Percentiles rank a stretch among this genome's conserved stretches.
phyloP scores from a whole-genome alignment of 2,329 filamentous ascomycete genomes.

The Macrophomina pseudophaseolina region DNA sequence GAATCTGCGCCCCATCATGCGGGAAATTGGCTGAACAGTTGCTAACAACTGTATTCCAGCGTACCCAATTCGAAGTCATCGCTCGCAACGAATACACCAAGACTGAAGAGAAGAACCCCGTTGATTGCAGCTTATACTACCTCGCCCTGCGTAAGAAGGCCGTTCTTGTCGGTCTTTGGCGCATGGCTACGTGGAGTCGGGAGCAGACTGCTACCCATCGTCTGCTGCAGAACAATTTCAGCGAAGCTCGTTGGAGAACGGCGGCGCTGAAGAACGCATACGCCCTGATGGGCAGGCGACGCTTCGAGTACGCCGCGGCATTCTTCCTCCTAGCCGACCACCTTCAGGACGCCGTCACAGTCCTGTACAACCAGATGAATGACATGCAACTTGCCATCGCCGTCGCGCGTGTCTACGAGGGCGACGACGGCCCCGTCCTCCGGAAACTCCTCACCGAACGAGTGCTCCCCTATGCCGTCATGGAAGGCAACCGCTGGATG shows the following conservation, averaged over 20 bases:
- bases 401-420: slow-evolving; percentile 85
- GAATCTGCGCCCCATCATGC: not conserved
- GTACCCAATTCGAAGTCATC: slow-evolving; percentile 82
- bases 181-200: slow-evolving; percentile 87
- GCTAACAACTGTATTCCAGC: slow-evolving; percentile 50
- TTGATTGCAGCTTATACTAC: slow-evolving; percentile 91
- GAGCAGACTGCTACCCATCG: slow-evolving; percentile 82
- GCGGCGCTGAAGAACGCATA: slow-evolving; percentile 96
- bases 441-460: slow-evolving; percentile 77
- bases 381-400: slow-evolving; percentile 91
- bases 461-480: slow-evolving; percentile 75
- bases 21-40: not conserved
- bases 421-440: slow-evolving; percentile 77
- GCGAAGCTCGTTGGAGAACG: slow-evolving; percentile 83
- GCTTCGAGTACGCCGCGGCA: slow-evolving; percentile 93
- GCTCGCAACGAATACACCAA: slow-evolving; percentile 93
- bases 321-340: slow-evolving; percentile 93
- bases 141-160: slow-evolving; percentile 89
- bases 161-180: slow-evolving; percentile 88
- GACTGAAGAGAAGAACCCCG: slow-evolving; percentile 82
- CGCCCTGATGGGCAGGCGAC: slow-evolving; percentile 84
- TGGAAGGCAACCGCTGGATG: slow-evolving; percentile 88
- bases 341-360: slow-evolving; percentile 81
- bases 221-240: slow-evolving; percentile 88
- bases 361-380: slow-evolving; percentile 84